Evolutionary conservation across 2,329 filamentous ascomycete genomes (phyloP), one percentile per base, ranked within the genome.

Genomic region (Penicillium vulpinum): DNA sequence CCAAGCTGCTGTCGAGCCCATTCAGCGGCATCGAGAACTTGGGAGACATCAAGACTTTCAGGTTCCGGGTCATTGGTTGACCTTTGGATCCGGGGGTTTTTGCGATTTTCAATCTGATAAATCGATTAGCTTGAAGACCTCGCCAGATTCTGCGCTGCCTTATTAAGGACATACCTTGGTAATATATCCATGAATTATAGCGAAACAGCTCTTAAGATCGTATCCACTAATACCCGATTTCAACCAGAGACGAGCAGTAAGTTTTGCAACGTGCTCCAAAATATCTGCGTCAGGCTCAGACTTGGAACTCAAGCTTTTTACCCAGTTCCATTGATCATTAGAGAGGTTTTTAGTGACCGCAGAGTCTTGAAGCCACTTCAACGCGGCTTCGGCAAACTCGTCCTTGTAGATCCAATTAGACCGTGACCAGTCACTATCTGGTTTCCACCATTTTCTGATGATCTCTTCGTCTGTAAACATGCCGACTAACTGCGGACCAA

Each of bases 341-440:
- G 65, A 52, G 15, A 69, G 47, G 2, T 57, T 62, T 46, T 64
- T 67, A 10, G 61, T 62, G 36, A 69, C 63, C 7, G 65, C 65
- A n/a, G 66, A 67, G 52, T 69, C 62, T 36, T 64, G 66, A 24
- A 69, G 60, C 65, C 66, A 69, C 40, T 62, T 64, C 41, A 67
- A 47, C 4, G 59, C 46, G 22, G 48, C 46, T 7, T 60, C 58
- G 7, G 41, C 43, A 29, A 55, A 56, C 0, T 55, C 53, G 44
- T 69, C 66, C 5, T 45, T 22, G 33, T 62, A 62, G 21, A 66
- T 47, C 66, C 66, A 69, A 36, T 39, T 22, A 10, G 5, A 15
- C 9, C 59, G 46, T 44, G 51, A 39, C 55, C 44, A 54, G n/a
- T n/a, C n/a, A 21, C 45, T 36, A 15, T 44, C 41, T 13, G 43